A percentile compares a stretch with the other conserved stretches of the same genome.
phyloP scores from a whole-genome alignment of 768 basidiomycete genomes.

The Lactarius hengduanensis region DNA sequence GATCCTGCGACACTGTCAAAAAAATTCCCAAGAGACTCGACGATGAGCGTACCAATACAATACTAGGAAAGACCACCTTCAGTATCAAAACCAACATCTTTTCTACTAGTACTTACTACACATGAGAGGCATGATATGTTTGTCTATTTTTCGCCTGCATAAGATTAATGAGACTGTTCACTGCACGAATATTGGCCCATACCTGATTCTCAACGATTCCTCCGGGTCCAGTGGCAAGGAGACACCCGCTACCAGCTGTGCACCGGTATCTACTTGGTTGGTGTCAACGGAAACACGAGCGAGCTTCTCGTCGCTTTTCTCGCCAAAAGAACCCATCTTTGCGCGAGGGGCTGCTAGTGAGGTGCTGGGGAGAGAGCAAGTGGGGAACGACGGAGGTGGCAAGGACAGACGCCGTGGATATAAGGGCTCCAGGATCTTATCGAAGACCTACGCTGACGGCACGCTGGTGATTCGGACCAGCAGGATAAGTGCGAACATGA shows the following conservation, averaged over 20 bases:
- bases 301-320: constrained; percentile 20
- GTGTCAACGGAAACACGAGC: constrained; percentile 40
- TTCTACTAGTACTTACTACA: constrained; percentile 54
- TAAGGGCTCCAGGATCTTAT: neutral
- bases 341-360: neutral
- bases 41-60: constrained; percentile 49
- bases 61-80: constrained; percentile 36
- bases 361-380: neutral
- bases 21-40: neutral
- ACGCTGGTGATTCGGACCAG: constrained; percentile 1
- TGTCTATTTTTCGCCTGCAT: constrained; percentile 55
- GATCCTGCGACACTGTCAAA: constrained; percentile 45
- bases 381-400: too few species aligned
- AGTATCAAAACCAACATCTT: constrained; percentile 1
- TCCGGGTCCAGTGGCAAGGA: constrained; percentile 46
- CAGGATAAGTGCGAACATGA: neutral
- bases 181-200: neutral
- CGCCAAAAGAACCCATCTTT: constrained; percentile 23
- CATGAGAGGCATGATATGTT: constrained; percentile 68
- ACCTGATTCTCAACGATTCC: constrained; percentile 53
- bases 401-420: neutral
- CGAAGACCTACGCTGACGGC: neutral
- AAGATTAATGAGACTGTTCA: constrained; percentile 30
- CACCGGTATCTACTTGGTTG: constrained; percentile 60
- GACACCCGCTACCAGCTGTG: constrained; percentile 51